These are phyloP conservation scores for Pythium biforme DNA, from an alignment of 352 stramenopile species.

Conservation along the genomic window DNA sequence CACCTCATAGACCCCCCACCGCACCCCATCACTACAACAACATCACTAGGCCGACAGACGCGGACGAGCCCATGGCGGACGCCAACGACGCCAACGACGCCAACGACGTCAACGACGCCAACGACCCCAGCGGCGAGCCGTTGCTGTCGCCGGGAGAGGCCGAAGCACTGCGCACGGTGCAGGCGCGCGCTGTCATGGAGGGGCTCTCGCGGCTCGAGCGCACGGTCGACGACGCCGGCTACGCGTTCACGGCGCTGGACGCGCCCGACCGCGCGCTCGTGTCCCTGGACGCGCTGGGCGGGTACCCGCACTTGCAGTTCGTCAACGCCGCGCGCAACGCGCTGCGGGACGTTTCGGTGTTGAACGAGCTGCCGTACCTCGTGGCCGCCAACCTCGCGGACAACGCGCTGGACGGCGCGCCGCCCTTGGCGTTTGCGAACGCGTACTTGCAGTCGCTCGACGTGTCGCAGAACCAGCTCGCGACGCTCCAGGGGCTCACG, in stretches of 20 bases:
- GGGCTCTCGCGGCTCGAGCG: constrained; percentile 74
- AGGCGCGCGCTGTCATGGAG: constrained; percentile 52
- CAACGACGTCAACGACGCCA: background rate
- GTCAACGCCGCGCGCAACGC: constrained; percentile 73
- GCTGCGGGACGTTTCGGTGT: constrained; percentile 45
- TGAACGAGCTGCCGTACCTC: constrained; percentile 61
- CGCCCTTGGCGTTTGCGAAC: constrained; percentile 42
- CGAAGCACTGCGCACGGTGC: constrained; percentile 32
- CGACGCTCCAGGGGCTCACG: constrained; percentile 48
- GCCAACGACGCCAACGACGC: background rate
- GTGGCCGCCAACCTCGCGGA: constrained; percentile 54
- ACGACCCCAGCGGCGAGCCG: constrained; percentile 4
- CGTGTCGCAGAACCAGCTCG: constrained; percentile 69
- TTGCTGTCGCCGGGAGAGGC: constrained; percentile 24
- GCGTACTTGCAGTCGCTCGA: constrained; percentile 65
- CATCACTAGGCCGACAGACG: too few species aligned
- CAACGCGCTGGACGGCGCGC: constrained; percentile 50
- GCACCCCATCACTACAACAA: too few species aligned
- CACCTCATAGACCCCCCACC: too few species aligned
- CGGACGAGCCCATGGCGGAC: background rate
- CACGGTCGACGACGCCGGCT: constrained; percentile 72
- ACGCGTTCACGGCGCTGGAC: constrained; percentile 73
- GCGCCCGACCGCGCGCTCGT: constrained; percentile 53
- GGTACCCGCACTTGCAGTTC: constrained; percentile 67
- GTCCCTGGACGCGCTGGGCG: constrained; percentile 53